Evolutionary conservation across 495 filamentous ascomycete species (phyloP).

Genomic region (Penicillium desertorum): DNA sequence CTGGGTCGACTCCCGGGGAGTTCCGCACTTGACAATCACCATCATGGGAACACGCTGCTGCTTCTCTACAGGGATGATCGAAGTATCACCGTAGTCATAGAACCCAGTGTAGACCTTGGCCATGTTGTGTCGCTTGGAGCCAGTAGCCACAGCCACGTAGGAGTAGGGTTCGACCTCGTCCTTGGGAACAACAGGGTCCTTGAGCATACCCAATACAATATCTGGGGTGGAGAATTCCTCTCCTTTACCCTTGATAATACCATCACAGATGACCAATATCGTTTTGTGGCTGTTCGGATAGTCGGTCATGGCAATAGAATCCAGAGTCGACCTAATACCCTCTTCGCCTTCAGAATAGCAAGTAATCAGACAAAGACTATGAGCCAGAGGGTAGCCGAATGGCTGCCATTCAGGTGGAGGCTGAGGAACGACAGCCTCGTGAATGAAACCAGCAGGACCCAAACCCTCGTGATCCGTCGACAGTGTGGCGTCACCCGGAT

Average conservation of each 20-base stretch:
- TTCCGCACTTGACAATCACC: conserved; percentile 93
- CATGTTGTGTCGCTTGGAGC: conserved; percentile 98
- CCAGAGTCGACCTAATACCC: conserved; percentile 87
- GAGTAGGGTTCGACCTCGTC: conserved; percentile 85
- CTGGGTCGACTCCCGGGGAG: conserved; percentile 75
- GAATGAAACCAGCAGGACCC: conserved; percentile 91
- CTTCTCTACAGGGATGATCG: conserved; percentile 75
- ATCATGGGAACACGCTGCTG: conserved; percentile 99
- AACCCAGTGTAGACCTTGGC: conserved; percentile 97
- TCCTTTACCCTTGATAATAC: conserved; percentile 94
- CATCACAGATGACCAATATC: conserved; percentile 94
- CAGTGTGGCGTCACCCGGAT: conserved; percentile 52
- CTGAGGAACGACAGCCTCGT: conserved; percentile 93
- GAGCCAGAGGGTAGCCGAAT: conserved; percentile 91
- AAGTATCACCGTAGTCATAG: conserved; percentile 89
- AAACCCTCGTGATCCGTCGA: conserved; percentile 65
- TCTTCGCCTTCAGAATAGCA: conserved; percentile 96
- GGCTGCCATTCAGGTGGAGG: conserved; percentile 97
- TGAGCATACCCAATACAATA: conserved; percentile 89
- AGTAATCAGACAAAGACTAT: conserved; percentile 91
- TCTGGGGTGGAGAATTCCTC: conserved; percentile 88
- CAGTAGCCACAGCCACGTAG: conserved; percentile 94
- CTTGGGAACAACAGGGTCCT: conserved; percentile 74
- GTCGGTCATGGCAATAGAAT: conserved; percentile 96
- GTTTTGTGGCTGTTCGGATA: conserved; percentile 99